Percentiles rank a stretch among this genome's conserved stretches.
phyloP scores from a whole-genome alignment of 225 moss, liverwort and hornwort genomes.

The Antitrichia curtipendula region DNA sequence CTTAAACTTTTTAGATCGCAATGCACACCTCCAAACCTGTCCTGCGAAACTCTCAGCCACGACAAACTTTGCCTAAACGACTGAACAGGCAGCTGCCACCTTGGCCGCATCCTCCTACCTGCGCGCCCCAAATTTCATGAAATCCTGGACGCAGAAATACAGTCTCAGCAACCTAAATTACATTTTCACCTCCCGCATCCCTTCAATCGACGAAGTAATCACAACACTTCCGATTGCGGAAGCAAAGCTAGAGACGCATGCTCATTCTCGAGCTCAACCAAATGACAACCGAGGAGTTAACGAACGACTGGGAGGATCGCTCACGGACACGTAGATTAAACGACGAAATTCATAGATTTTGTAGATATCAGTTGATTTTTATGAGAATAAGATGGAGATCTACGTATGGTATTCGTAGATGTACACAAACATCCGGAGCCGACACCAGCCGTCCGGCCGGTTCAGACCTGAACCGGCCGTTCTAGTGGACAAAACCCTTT shows the following conservation, averaged over 20 bases:
- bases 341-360: background rate
- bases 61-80: slow-evolving; percentile 12
- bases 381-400: accelerated
- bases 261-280: background rate
- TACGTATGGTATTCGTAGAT: background rate
- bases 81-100: slow-evolving; percentile 1
- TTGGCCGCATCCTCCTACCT: slow-evolving; percentile 3
- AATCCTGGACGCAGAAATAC: background rate
- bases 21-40: background rate
- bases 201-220: background rate
- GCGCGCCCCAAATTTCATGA: background rate
- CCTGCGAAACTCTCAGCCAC: slow-evolving; percentile 3
- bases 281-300: background rate
- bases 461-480: background rate
- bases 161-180: background rate
- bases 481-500: background rate
- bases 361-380: too few relatives aligned
- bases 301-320: background rate
- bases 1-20: background rate
- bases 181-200: background rate
- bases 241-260: background rate
- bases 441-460: background rate
- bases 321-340: background rate
- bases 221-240: background rate
- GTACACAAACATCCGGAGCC: background rate